Evolutionary conservation across 768 basidiomycete genomes (phyloP), one percentile per base, ranked within the genome.

Genomic region (Strobilomyces echinocephalus): DNA sequence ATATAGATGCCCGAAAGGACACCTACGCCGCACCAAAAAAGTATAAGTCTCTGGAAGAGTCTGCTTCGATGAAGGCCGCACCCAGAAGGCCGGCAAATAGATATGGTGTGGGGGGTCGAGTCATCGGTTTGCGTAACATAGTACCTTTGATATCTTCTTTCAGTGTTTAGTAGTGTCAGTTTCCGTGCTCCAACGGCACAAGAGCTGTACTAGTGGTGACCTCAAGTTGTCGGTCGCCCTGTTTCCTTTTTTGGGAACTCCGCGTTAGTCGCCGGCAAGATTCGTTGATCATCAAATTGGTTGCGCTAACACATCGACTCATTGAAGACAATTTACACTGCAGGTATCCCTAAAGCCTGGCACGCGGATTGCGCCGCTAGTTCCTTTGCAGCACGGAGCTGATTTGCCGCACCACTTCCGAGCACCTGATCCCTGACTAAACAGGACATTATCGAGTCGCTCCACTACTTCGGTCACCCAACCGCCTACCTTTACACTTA

Each of bases 1-100:
- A 86, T 81, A 63, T 87, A 86, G 20, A 84, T 63, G 9, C 85
- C 85, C 12, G 85, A 85, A 26, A 75, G 58, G 47, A 84, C 65
- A 30, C 85, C 85, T 87, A 56, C 14, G 46, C 30, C 14, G 24
- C 10, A 35, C 34, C 10, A 39, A 26, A 21, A n/a, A 24, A 24
- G 24, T 24, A 45, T 54, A 10, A 63, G 53, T 43, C 18, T 30
- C 21, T 10, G n/a, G 43, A 34, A 45, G 8, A 6, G 16, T 14
- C 45, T 8, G 31, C 12, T 46, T 46, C 30, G 4, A 5, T 20
- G 52, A 47, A 49, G 18, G 16, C 42, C 57, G 50, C 61, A 85
- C 86, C 87, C 63, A 84, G 75, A 41, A 75, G 58, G 34, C 77
- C 75, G 50, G 86, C 85, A 38, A 87, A 67, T 33, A 83, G 42